Percentiles rank a stretch among this genome's conserved stretches.
Conservation (phyloP, 805 yeast species). For the Kodamaea sagamina region DNA sequence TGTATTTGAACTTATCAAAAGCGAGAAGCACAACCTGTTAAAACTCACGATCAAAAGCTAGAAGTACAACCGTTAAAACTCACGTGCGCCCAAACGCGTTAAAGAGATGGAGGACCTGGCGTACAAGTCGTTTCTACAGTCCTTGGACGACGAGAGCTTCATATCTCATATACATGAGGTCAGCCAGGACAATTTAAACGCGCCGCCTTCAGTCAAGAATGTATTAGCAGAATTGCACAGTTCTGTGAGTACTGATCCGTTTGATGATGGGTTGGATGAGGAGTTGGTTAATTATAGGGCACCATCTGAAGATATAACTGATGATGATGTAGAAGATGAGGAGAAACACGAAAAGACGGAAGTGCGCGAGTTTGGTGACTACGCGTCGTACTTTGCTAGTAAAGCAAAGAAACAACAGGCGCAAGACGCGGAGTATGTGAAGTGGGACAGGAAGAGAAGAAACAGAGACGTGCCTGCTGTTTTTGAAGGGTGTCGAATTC, state of each 20-base stretch:
- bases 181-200: slow-evolving; percentile 12
- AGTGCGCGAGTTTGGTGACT: slow-evolving; percentile 62
- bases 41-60: too few relatives aligned
- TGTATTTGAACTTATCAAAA: too few relatives aligned
- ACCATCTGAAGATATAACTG: background rate
- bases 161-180: slow-evolving; percentile 20
- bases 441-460: slow-evolving; percentile 48
- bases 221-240: slow-evolving; percentile 3
- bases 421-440: slow-evolving; percentile 50
- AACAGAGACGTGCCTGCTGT: slow-evolving; percentile 32
- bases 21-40: too few relatives aligned
- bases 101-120: slow-evolving; percentile 9
- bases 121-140: slow-evolving; percentile 20
- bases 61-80: background rate
- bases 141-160: slow-evolving; percentile 25
- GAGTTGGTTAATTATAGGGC: slow-evolving; percentile 13
- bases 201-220: slow-evolving; percentile 13
- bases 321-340: slow-evolving; percentile 2
- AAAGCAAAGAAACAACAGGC: slow-evolving; percentile 65
- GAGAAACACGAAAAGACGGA: slow-evolving; percentile 12
- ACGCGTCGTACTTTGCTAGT: slow-evolving; percentile 60
- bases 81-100: slow-evolving; percentile 1
- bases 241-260: slow-evolving; percentile 26
- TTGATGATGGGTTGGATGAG: slow-evolving; percentile 28
- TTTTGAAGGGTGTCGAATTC: slow-evolving; percentile 64